A percentile compares a stretch with the other conserved stretches of the same genome.
Evolutionary conservation across 1,139 yeast genomes (phyloP).

Genomic region (Geotrichum histeridarum): DNA sequence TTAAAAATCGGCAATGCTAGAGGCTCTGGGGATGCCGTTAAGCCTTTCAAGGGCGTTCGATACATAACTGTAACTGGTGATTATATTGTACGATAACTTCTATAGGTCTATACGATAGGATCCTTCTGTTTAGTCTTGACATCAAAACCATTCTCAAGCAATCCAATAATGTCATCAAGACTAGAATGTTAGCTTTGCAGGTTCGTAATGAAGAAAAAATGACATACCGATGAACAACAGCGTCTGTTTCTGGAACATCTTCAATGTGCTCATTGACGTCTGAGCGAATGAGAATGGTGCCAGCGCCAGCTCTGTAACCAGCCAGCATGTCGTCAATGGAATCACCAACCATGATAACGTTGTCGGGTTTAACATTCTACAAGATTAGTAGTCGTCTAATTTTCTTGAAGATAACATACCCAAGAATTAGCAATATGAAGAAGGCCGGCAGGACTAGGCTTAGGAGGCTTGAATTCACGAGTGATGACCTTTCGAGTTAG

Average conservation of each 20-base stretch:
- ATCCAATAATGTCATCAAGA: conserved; percentile 42
- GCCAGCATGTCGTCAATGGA: conserved; percentile 60
- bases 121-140: conserved; percentile 23
- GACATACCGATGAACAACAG: conserved; percentile 35
- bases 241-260: conserved; percentile 42
- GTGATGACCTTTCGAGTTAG: conserved; percentile 40
- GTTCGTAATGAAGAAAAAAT: neutral
- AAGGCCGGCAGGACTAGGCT: conserved; percentile 59
- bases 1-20: conserved; percentile 54
- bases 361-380: conserved; percentile 37
- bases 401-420: conserved; percentile 27
- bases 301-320: conserved; percentile 54
- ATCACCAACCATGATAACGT: conserved; percentile 64
- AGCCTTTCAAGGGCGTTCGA: conserved; percentile 90
- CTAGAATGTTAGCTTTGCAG: conserved; percentile 21
- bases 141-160: conserved; percentile 39
- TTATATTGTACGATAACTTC: conserved; percentile 44
- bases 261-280: conserved; percentile 43
- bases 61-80: conserved; percentile 66
- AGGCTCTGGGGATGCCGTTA: conserved; percentile 58
- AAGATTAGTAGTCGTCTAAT: neutral
- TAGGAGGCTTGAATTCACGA: conserved; percentile 58
- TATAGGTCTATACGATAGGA: conserved; percentile 5
- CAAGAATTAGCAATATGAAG: conserved; percentile 48
- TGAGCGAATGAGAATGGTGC: conserved; percentile 49